Evolutionary conservation across 371 early-diverging fungal species (phyloP), one percentile per base, ranked within the genome.

Genomic region (Mortierella sp.): DNA sequence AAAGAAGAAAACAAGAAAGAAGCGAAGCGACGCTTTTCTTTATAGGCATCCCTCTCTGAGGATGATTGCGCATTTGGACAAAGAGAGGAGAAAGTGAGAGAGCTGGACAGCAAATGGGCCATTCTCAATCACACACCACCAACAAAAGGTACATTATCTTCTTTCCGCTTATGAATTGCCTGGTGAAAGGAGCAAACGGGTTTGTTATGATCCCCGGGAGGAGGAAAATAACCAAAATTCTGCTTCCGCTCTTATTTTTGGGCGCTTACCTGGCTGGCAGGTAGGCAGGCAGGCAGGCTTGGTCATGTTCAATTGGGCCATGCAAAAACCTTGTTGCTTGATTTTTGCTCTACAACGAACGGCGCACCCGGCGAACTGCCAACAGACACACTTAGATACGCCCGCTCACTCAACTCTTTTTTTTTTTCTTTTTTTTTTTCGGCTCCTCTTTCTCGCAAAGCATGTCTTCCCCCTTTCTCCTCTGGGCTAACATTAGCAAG

Each of bases 1-100:
- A 24, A 11, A 34, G 16, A 19, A 37, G 34, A 31, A 53, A 61
- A 61, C 34, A 61, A 16, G 14, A 61, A 61, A 6, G 6, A 28
- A 11, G 34, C 31, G 8, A 34, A 16, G 28, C 37, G 34, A n/a
- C 5, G 51, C 28, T 21, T 67, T 61, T 34, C 13, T 26, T 50
- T n/a, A 34, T 48, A 26, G 16, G 51, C 37, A 24, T 44, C 26
- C 8, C 40, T 21, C 21, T 34, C 61, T 16, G 21, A n/a, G 10
- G 26, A 14, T 40, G 26, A 61, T 50, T 59, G 59, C 19, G 9
- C 53, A 37, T 53, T 19, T 16, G 16, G 24, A 72, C 26, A 34
- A 51, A 51, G 54, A 53, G 54, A 73, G 54, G 54, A 73, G 54
- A 55, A 72, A 55, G 34, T 34, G 61, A 55, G 55, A 43, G 43